Base-by-base conservation (phyloP, 1,139 yeast genomes). In the Yamadazyma sp. region DNA sequence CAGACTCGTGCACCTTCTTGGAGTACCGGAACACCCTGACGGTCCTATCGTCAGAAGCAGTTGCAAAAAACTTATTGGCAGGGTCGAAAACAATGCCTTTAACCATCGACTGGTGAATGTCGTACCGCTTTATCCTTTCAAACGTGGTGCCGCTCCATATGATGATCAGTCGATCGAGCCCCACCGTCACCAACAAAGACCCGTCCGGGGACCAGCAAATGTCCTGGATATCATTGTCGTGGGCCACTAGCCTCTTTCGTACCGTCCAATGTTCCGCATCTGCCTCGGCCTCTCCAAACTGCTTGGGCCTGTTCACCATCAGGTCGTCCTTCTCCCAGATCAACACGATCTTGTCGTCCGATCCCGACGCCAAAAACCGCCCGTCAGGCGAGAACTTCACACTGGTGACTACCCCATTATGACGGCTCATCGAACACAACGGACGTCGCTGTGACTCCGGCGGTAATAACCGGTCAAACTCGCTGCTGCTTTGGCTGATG, bases 151-250 rank as follows among this genome's bases (percentile, higher is more conserved):
- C 98, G 54, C 83, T 87, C 98, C 98, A 94, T 10, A 94, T 83
- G 35, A 92, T 85, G 38, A 92, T 86, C 39, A 91, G 83, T 53
- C 97, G 73, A 62, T 92, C 98, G 42, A 92, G 71, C 0, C 98
- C 98, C 9, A 91, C 98, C 0, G 96, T 85, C 17, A 92, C 97
- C 40, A 92, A 66, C 23, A 92, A 76, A 25, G 88, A 77, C 2
- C 95, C 87, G 57, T 92, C 98, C 0, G 98, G 98, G 1, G 96
- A 87, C 98, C 98, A 92, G 31, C 96, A 95, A 48, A 92, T 82
- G 60, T 92, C 98, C 58, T 92, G 98, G 36, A 92, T 87, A 64
- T 92, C 98, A 56, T 91, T 92, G 47, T 92, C 98, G 62, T 92
- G 98, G 1, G 97, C 98, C 17, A 87, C 96, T 22, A 89, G 73